These are phyloP conservation scores for Citrus unshiu DNA, from an alignment of 345 rosid genomes.

Conservation along the genomic window DNA sequence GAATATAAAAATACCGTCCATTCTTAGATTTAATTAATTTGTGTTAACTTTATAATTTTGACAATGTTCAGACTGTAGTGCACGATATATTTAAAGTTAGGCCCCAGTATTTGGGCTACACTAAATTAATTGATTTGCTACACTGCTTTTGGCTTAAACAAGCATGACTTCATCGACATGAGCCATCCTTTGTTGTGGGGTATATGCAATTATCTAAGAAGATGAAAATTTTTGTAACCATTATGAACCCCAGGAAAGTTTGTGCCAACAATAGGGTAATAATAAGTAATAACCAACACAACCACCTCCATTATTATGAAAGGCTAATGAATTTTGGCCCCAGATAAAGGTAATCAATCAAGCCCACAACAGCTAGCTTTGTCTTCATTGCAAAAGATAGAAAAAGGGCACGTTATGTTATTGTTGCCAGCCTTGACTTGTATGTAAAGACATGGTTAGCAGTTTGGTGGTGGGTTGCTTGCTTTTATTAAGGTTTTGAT, in stretches of 20 bases:
- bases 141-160: constrained; percentile 1
- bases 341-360: neutral
- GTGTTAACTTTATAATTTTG: no score
- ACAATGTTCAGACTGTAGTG: no score
- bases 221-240: neutral
- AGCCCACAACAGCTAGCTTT: neutral
- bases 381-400: constrained; percentile 19
- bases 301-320: constrained; percentile 23
- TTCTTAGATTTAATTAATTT: no score
- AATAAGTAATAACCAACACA: neutral
- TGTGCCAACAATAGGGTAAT: constrained; percentile 2
- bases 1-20: no score
- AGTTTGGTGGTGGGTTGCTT: neutral
- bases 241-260: constrained; percentile 1
- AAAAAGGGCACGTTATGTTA: neutral
- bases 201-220: neutral
- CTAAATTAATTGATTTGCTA: neutral
- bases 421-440: constrained; percentile 30
- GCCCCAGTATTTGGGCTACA: neutral
- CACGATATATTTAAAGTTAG: no score
- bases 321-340: constrained; percentile 11
- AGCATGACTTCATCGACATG: neutral
- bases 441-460: neutral
- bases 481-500: neutral
- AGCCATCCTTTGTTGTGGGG: neutral